Evolutionary conservation across 2,329 filamentous ascomycete species (phyloP).

Genomic region (Aureobasidium vineae): DNA sequence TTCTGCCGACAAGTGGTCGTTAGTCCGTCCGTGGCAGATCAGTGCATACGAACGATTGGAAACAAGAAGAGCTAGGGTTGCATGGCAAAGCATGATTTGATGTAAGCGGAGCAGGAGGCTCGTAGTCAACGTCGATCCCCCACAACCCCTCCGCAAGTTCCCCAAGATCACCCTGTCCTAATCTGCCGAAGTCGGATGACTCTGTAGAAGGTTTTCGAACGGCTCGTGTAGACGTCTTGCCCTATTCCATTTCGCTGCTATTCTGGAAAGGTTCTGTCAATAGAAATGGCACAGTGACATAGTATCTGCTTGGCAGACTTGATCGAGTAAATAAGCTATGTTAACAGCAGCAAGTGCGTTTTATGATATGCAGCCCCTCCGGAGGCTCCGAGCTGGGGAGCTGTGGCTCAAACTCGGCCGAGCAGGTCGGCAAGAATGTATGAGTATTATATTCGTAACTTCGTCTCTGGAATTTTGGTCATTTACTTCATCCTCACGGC

Average conservation of each 20-base stretch:
- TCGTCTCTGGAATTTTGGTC: neutral
- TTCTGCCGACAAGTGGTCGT: conserved; percentile 7
- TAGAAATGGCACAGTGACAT: neutral
- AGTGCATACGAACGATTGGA: neutral
- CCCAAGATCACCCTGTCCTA: neutral
- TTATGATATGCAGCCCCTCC: conserved; percentile 1
- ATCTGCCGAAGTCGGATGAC: conserved; percentile 10
- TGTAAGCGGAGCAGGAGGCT: too few species aligned
- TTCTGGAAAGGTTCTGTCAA: neutral
- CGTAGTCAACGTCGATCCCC: conserved; percentile 7
- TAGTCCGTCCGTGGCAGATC: neutral
- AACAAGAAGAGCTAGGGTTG: neutral
- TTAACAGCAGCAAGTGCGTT: neutral
- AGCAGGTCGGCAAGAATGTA: neutral
- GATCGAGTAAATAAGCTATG: neutral
- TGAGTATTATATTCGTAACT: conserved; percentile 5
- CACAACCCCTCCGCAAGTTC: neutral
- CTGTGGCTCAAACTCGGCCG: conserved; percentile 17
- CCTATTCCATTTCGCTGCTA: neutral
- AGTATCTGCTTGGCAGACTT: neutral
- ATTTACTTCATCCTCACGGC: conserved; percentile 40
- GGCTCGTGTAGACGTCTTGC: neutral
- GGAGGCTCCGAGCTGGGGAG: neutral
- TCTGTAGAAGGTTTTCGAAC: neutral
- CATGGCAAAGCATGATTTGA: neutral